Percentiles rank a stretch among this genome's conserved stretches.
These are phyloP conservation scores for Rhinocladiella mackenziei DNA, from an alignment of 2,329 filamentous ascomycete genomes.

Conservation along the genomic window DNA sequence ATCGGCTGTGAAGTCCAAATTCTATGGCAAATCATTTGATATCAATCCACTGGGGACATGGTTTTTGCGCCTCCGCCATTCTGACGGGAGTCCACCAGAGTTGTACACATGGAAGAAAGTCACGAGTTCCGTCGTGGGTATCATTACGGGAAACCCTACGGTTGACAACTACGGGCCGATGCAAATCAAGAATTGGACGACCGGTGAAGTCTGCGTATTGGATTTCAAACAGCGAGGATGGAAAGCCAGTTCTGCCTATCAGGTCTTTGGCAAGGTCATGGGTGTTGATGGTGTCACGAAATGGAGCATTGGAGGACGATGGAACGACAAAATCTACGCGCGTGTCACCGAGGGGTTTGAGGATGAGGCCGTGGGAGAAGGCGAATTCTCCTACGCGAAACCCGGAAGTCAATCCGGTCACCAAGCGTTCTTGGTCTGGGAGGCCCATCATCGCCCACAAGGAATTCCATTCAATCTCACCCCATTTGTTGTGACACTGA, in stretches of 20 bases:
- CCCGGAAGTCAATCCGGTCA: constrained; percentile 35
- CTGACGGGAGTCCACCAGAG: constrained; percentile 70
- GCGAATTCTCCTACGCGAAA: constrained; percentile 54
- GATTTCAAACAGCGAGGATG: constrained; percentile 95
- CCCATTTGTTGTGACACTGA: constrained; percentile 90
- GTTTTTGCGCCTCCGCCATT: constrained; percentile 83
- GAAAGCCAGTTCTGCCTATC: constrained; percentile 89
- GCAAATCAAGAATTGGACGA: constrained; percentile 97
- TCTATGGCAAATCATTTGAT: constrained; percentile 96
- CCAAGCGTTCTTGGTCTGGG: constrained; percentile 87
- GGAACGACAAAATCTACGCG: constrained; percentile 97
- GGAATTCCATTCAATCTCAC: constrained; percentile 96
- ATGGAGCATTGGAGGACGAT: constrained; percentile 86
- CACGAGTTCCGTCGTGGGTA: constrained; percentile 93
- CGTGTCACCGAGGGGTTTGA: constrained; percentile 89
- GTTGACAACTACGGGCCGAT: constrained; percentile 98
- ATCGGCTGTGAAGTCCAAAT: constrained; percentile 91
- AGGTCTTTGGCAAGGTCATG: constrained; percentile 79
- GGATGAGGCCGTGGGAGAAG: constrained; percentile 58
- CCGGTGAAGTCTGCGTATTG: constrained; percentile 80
- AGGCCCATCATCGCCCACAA: constrained; percentile 73
- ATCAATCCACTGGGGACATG: constrained; percentile 95
- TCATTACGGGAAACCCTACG: constrained; percentile 91
- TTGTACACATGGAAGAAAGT: constrained; percentile 99
- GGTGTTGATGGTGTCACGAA: constrained; percentile 74